Conservation (phyloP, 2,329 filamentous ascomycete genomes). For the Paracorniculantispora psalliotae region DNA sequence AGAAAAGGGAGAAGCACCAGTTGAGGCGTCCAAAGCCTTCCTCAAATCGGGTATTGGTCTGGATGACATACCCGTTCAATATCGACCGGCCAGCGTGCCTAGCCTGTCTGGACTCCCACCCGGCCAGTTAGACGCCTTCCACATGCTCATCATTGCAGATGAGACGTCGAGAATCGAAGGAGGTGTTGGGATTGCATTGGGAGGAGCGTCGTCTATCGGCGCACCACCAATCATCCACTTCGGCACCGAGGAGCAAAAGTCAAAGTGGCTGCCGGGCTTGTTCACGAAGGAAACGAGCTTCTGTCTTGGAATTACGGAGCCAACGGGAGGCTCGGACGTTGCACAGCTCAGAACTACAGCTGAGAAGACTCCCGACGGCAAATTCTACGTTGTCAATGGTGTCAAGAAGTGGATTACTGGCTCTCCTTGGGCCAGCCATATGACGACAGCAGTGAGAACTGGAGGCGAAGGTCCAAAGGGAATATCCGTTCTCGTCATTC, state of each 20-base stretch:
- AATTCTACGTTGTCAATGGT: conserved; percentile 58
- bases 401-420: conserved; percentile 67
- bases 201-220: conserved; percentile 57
- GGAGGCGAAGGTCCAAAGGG: conserved; percentile 48
- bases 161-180: conserved; percentile 51
- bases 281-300: conserved; percentile 56
- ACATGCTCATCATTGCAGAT: conserved; percentile 50
- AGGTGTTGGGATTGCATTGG: conserved; percentile 53
- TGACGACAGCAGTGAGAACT: conserved; percentile 58
- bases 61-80: conserved; percentile 30
- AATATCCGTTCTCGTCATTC: conserved; percentile 54
- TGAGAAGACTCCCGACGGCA: conserved; percentile 35
- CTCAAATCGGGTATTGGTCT: conserved; percentile 35
- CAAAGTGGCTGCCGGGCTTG: conserved; percentile 53
- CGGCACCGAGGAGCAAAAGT: conserved; percentile 53
- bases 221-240: conserved; percentile 59
- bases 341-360: conserved; percentile 60
- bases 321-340: conserved; percentile 58
- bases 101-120: conserved; percentile 40
- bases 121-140: conserved; percentile 51
- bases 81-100: conserved; percentile 33
- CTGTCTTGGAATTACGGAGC: conserved; percentile 62
- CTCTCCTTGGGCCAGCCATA: conserved; percentile 54
- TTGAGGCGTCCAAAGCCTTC: conserved; percentile 32
- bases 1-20: conserved; percentile 46